phyloP scores from a whole-genome alignment of 139 green algal genomes.

The Pseudopediastrum boryanum region DNA sequence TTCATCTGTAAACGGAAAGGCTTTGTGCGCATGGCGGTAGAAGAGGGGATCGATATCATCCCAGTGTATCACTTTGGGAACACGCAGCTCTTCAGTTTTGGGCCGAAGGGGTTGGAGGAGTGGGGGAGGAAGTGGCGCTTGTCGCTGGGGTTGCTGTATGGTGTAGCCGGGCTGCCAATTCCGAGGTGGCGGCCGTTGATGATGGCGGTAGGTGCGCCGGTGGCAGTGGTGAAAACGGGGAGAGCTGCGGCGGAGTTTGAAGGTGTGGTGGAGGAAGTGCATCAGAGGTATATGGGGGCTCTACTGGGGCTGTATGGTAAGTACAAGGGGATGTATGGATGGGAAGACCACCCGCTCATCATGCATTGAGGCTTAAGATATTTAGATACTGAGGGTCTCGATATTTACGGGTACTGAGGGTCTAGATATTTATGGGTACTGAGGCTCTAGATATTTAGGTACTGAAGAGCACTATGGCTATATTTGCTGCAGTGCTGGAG shows the following conservation, averaged over 20 bases:
- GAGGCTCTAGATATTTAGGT: too few relatives aligned
- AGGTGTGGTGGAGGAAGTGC: constrained; percentile 28
- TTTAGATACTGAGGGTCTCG: too few relatives aligned
- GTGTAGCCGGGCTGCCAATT: constrained; percentile 27
- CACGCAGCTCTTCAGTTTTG: constrained; percentile 33
- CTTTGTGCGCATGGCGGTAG: constrained; percentile 41
- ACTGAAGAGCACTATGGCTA: too few relatives aligned
- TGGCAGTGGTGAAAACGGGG: constrained; percentile 16
- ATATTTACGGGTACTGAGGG: too few relatives aligned
- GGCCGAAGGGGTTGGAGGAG: constrained; percentile 23
- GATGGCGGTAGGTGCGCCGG: constrained; percentile 37
- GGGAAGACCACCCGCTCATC: constrained; percentile 30
- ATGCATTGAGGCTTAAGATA: constrained; percentile 40
- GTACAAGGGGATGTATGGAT: constrained; percentile 30
- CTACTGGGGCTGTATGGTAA: constrained; percentile 32
- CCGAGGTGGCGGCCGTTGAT: constrained; percentile 30
- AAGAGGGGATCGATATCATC: constrained; percentile 37
- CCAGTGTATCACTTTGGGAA: constrained; percentile 50
- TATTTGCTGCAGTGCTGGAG: too few relatives aligned
- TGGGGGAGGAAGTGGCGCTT: constrained; percentile 25
- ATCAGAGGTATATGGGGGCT: constrained; percentile 16
- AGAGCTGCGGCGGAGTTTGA: constrained; percentile 28
- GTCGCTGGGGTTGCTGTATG: constrained; percentile 42
- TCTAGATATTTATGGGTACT: too few relatives aligned
- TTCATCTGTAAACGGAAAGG: constrained; percentile 33